Conservation (phyloP, 2,329 filamentous ascomycete species). For the Aschersonia sp. region DNA sequence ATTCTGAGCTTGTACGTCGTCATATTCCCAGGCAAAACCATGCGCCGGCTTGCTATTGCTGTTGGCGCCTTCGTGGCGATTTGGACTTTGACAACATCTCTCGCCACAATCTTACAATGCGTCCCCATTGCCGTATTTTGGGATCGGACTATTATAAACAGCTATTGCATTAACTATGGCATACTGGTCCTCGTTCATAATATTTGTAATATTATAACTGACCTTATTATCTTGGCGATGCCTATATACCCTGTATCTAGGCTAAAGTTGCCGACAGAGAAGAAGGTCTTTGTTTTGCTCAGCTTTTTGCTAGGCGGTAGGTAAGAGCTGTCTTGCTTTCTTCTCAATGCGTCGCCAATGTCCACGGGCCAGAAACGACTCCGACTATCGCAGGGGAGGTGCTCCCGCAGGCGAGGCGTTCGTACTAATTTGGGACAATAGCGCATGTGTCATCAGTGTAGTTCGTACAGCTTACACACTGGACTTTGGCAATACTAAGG, state of each 20-base stretch:
- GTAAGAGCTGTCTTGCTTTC: not conserved
- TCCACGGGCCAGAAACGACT: not conserved
- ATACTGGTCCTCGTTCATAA: not conserved
- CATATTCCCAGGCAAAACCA: not conserved
- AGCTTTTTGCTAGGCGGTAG: not conserved
- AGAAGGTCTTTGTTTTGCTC: not conserved
- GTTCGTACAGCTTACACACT: not conserved
- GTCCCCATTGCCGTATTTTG: not conserved
- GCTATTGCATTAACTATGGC: not conserved
- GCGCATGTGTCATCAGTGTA: not conserved
- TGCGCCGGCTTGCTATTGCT: not conserved
- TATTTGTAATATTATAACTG: not conserved
- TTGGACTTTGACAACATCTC: not conserved
- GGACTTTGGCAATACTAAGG: not conserved
- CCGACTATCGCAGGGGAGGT: too few species aligned
- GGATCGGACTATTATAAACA: not conserved
- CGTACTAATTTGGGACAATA: not conserved
- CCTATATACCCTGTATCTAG: not conserved
- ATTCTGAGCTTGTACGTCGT: not conserved
- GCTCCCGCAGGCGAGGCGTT: too few species aligned
- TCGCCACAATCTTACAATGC: not conserved
- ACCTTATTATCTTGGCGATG: not conserved
- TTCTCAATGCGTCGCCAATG: not conserved
- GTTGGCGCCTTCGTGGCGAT: not conserved
- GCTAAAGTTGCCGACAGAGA: not conserved